Evolutionary conservation across 2,329 filamentous ascomycete genomes (phyloP).

Genomic region (Amesomyces nigricolor): DNA sequence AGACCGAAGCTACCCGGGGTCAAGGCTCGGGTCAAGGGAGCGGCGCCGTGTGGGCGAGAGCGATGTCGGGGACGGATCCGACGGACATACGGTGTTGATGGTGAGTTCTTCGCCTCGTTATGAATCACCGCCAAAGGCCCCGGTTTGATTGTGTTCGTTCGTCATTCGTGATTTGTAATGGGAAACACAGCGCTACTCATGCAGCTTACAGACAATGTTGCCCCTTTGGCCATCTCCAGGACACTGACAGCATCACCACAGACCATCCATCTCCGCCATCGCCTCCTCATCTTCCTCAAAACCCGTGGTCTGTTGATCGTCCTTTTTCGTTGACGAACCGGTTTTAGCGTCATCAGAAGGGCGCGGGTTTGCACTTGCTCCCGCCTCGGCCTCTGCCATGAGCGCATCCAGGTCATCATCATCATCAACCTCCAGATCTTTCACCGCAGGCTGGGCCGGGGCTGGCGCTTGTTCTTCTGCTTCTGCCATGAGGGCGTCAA

Average conservation of each 20-base stretch:
- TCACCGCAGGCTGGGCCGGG: neutral
- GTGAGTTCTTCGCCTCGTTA: no score
- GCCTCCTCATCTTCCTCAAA: slow-evolving; percentile 62
- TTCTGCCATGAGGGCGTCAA: slow-evolving; percentile 33
- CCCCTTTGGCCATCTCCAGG: no score
- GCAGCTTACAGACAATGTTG: no score
- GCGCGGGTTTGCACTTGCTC: slow-evolving; percentile 8
- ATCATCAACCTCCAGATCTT: no score
- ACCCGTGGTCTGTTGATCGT: slow-evolving; percentile 19
- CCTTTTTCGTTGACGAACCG: neutral
- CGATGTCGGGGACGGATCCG: neutral
- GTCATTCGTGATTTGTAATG: no score
- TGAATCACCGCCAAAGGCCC: no score
- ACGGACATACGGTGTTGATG: no score
- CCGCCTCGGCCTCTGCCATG: no score
- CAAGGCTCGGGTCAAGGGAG: slow-evolving; percentile 6
- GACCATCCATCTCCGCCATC: slow-evolving; percentile 58
- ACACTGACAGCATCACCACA: slow-evolving; percentile 37
- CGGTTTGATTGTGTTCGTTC: no score
- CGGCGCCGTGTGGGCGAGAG: neutral
- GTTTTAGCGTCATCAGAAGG: neutral
- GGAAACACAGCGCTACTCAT: no score
- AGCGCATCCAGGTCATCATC: no score
- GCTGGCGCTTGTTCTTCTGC: slow-evolving; percentile 12
- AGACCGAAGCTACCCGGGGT: slow-evolving; percentile 7